phyloP scores from a whole-genome alignment of 169 alveolate species.

The Plasmodium vinckei region DNA sequence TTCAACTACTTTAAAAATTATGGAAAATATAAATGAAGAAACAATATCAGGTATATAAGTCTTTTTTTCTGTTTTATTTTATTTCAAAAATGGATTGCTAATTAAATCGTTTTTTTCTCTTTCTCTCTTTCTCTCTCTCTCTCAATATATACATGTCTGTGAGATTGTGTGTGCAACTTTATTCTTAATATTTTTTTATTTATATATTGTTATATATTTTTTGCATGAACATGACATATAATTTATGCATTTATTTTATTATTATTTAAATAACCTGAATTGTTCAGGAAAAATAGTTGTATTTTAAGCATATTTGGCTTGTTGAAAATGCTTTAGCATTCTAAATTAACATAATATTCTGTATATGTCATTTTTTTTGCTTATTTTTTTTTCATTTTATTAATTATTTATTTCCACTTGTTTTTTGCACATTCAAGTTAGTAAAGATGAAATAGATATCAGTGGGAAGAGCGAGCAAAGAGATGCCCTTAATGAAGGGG shows the following conservation, averaged over 20 bases:
- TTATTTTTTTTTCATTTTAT: not conserved
- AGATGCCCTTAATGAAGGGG: no score
- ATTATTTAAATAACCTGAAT: no score
- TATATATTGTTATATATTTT: not conserved
- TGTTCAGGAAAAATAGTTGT: no score
- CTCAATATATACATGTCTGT: not conserved
- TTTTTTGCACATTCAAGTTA: not conserved
- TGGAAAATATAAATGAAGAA: conserved; percentile 6
- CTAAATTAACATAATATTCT: no score
- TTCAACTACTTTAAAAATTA: not conserved
- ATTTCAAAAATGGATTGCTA: no score
- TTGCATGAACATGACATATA: no score
- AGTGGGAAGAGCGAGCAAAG: not conserved
- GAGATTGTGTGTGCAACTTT: not conserved
- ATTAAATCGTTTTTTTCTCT: no score
- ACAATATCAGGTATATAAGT: conserved; percentile 8
- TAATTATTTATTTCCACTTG: not conserved
- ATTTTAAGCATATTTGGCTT: no score
- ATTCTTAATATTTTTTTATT: not conserved
- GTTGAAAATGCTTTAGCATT: no score
- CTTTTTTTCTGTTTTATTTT: not conserved
- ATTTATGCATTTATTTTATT: no score
- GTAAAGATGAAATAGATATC: not conserved
- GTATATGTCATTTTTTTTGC: not conserved
- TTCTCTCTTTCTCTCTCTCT: no score